phyloP scores from a whole-genome alignment of 257 asterid species.

The Solanum chiquidenum region DNA sequence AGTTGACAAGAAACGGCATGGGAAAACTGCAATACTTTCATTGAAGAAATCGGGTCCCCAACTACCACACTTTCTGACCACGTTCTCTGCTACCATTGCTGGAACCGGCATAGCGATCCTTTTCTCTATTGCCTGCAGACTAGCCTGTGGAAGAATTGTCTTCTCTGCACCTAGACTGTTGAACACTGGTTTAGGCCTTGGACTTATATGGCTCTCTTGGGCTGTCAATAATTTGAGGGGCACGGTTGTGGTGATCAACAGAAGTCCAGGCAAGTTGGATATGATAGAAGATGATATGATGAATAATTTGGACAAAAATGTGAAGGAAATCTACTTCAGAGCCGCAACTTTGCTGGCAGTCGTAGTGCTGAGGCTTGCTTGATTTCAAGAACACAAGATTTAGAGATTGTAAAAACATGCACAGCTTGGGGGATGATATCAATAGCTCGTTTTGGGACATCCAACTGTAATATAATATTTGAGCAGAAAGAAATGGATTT shows the following conservation, averaged over 20 bases:
- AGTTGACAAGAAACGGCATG: constrained; percentile 42
- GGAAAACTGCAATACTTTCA: constrained; percentile 36
- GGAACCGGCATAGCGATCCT: constrained; percentile 87
- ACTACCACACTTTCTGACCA: constrained; percentile 58
- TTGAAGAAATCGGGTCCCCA: constrained; percentile 71
- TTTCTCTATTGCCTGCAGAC: constrained; percentile 51
- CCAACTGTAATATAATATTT: background rate
- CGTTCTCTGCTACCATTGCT: constrained; percentile 71
- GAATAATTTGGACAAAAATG: constrained; percentile 43
- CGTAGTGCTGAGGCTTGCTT: constrained; percentile 51
- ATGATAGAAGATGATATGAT: constrained; percentile 49
- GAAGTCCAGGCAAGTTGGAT: constrained; percentile 23
- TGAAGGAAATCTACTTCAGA: constrained; percentile 59
- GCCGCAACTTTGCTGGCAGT: constrained; percentile 52
- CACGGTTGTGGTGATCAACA: constrained; percentile 49
- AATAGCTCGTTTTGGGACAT: background rate
- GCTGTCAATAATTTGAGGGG: constrained; percentile 70
- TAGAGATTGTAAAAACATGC: background rate
- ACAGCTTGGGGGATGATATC: background rate
- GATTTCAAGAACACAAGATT: constrained; percentile 2
- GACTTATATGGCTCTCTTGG: constrained; percentile 85
- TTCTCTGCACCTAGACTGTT: constrained; percentile 43
- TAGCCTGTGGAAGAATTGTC: constrained; percentile 41
- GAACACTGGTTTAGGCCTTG: constrained; percentile 72
- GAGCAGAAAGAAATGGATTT: background rate